Percentiles rank a stretch among this genome's conserved stretches.
Evolutionary conservation across 2,329 filamentous ascomycete genomes (phyloP).

Genomic region (Fusarium buxicola): DNA sequence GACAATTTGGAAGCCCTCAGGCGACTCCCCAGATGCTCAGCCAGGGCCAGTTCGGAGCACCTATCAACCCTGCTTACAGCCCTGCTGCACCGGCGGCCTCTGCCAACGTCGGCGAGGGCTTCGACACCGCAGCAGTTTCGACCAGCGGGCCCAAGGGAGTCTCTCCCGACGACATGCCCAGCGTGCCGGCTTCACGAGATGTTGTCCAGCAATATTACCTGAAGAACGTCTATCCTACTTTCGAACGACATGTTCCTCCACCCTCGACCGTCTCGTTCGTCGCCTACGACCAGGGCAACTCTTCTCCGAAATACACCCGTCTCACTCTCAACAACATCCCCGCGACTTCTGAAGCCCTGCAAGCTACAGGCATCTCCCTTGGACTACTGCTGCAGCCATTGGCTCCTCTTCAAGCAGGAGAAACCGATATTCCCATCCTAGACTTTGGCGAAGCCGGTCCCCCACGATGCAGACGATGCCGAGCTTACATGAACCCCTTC

Average conservation of each 20-base stretch:
- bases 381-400: slow-evolving; percentile 91
- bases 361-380: slow-evolving; percentile 84
- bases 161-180: slow-evolving; percentile 92
- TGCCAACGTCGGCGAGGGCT: slow-evolving; percentile 43
- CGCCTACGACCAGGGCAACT: slow-evolving; percentile 95
- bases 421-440: slow-evolving; percentile 87
- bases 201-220: slow-evolving; percentile 85
- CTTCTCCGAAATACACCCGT: slow-evolving; percentile 92
- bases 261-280: slow-evolving; percentile 90
- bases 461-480: slow-evolving; percentile 90
- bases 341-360: slow-evolving; percentile 80
- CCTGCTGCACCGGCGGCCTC: slow-evolving; percentile 40
- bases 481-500: slow-evolving; percentile 98
- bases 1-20: slow-evolving; percentile 60
- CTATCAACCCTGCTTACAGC: slow-evolving; percentile 60
- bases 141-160: slow-evolving; percentile 65
- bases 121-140: slow-evolving; percentile 50
- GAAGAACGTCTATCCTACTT: slow-evolving; percentile 90
- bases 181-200: slow-evolving; percentile 88
- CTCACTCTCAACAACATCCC: slow-evolving; percentile 96
- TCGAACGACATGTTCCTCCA: slow-evolving; percentile 92
- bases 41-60: slow-evolving; percentile 70
- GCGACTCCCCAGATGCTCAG: slow-evolving; percentile 55
- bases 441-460: slow-evolving; percentile 95
- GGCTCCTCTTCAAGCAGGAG: slow-evolving; percentile 83